Base-by-base conservation (phyloP, 345 rosid genomes). In the Murraya koenigii region DNA sequence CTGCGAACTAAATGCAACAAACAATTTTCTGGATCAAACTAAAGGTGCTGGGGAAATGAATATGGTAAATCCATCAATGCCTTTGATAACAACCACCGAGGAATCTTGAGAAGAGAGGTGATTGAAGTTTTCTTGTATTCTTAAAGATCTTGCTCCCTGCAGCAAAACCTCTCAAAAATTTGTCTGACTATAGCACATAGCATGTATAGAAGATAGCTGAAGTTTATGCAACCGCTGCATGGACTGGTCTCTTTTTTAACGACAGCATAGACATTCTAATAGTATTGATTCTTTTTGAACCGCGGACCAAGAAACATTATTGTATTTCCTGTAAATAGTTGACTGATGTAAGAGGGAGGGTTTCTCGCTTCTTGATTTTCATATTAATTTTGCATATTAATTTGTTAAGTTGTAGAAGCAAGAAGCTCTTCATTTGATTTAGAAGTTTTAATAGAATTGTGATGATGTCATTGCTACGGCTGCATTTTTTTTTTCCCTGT, bases 1-100 rank as follows among this genome's bases (percentile, higher is more conserved):
- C 15, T 78, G 84, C 66, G 90, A 87, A 69, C 70, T 85, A 59
- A 79, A 80, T 47, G 56, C 14, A 52, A 81, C 83, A 17, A 84
- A 83, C 66, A 81, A 86, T 8, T 81, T 79, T 80, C 83, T 67
- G 33, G 84, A 78, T 47, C 71, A 72, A 75, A 79, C 83, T 64
- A 84, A 80, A 15, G 85, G 82, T 70, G 55, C 70, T 66, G 79
- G 6, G 11, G 81, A 65, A 73, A 68, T 39, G 66, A 41, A 36
- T 44, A 39, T 13, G 4, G 30, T 79, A 25, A 75, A 75, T 52
- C 58, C 75, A 15, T 67, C 71, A 41, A n/a, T 32, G 38, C 19
- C 74, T 32, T 38, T 54, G n/a, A 25, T 33, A 41, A 72, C 67
- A 47, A n/a, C 75, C 33, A 22, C 58, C 11, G 41, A 22, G 15